phyloP scores from a whole-genome alignment of 2,329 filamentous ascomycete genomes.

The Aspergillus hiratsukae region DNA sequence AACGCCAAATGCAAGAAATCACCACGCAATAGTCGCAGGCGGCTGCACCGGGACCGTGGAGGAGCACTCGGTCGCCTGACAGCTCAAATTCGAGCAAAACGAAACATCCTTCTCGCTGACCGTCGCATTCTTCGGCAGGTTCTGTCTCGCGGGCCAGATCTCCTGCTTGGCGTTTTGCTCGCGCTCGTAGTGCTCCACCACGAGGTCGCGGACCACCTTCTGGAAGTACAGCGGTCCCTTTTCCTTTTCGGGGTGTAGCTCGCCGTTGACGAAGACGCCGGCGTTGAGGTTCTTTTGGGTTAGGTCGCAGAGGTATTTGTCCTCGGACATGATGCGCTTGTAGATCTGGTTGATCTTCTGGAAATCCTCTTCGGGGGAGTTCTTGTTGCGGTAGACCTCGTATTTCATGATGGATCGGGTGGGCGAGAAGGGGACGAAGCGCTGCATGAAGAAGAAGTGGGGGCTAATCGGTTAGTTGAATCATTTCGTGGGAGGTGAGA shows the following conservation, averaged over 20 bases:
- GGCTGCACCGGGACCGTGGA: neutral
- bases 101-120: constrained; percentile 28
- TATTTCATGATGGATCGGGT: constrained; percentile 54
- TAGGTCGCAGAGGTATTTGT: constrained; percentile 57
- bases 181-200: constrained; percentile 44
- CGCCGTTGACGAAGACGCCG: constrained; percentile 57
- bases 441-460: constrained; percentile 60
- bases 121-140: constrained; percentile 21
- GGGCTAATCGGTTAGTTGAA: constrained; percentile 35
- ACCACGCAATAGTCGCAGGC: neutral
- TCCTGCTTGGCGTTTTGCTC: constrained; percentile 45
- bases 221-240: constrained; percentile 56
- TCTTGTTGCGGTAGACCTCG: constrained; percentile 60
- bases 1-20: neutral
- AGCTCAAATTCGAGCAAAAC: constrained; percentile 24
- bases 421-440: constrained; percentile 54
- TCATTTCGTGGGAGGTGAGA: too few relatives aligned
- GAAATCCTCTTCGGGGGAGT: constrained; percentile 56
- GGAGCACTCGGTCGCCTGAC: constrained; percentile 11
- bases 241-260: constrained; percentile 57
- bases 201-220: constrained; percentile 45
- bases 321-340: constrained; percentile 61
- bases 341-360: constrained; percentile 54
- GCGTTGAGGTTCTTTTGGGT: constrained; percentile 57
- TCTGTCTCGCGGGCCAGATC: constrained; percentile 50